phyloP scores from a whole-genome alignment of 2,329 filamentous ascomycete species.

The Phyllosticta citriasiana region DNA sequence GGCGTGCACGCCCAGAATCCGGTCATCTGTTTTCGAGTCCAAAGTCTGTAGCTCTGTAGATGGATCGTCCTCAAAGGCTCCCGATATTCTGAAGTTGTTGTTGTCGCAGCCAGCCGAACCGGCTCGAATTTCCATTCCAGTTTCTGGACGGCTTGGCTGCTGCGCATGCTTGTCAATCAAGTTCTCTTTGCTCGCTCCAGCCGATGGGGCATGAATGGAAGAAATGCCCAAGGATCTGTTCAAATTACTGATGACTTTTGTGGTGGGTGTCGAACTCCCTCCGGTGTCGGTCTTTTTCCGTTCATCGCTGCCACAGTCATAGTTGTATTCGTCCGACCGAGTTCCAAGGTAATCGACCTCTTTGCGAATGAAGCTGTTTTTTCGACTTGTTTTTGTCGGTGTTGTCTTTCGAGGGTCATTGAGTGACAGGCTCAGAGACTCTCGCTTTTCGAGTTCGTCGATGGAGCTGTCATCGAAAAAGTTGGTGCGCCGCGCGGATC shows the following conservation, averaged over 20 bases:
- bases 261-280: background rate
- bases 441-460: conserved; percentile 4
- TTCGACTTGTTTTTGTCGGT: background rate
- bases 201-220: background rate
- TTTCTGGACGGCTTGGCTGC: background rate
- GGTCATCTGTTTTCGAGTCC: conserved; percentile 3
- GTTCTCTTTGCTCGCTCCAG: background rate
- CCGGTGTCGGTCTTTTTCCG: background rate
- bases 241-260: background rate
- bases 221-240: background rate
- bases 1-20: conserved; percentile 10
- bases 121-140: background rate
- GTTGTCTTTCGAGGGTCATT: background rate
- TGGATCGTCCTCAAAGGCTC: background rate
- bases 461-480: conserved; percentile 24
- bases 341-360: background rate
- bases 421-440: background rate
- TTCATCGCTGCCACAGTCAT: background rate
- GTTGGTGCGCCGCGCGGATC: conserved; percentile 20
- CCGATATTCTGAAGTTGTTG: background rate
- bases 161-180: background rate
- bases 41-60: background rate
- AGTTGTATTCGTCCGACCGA: conserved; percentile 2
- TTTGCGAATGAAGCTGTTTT: background rate
- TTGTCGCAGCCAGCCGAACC: background rate